These are phyloP conservation scores for Emmonsiellopsis sp. DNA, from an alignment of 2,329 filamentous ascomycete genomes.

Conservation along the genomic window DNA sequence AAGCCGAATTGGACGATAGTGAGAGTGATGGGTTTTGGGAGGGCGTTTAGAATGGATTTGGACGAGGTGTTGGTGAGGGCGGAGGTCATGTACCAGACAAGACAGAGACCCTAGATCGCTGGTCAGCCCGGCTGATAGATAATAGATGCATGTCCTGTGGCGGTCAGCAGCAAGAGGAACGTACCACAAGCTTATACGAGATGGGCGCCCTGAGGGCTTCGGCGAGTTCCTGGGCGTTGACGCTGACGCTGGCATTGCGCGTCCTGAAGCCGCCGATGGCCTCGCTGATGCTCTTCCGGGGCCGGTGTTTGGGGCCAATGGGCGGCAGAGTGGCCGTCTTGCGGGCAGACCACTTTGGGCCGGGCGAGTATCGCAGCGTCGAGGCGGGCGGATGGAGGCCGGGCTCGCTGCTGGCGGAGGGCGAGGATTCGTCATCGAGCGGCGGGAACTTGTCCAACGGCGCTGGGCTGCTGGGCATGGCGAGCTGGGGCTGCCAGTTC, in stretches of 20 bases:
- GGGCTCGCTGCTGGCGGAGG: conserved; percentile 15
- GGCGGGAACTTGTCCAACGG: conserved; percentile 36
- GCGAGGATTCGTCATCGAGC: conserved; percentile 31
- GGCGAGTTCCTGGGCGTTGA: conserved; percentile 88
- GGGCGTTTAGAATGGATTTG: conserved; percentile 88
- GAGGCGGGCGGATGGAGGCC: conserved; percentile 14
- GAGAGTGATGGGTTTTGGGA: conserved; percentile 82
- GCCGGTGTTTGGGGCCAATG: conserved; percentile 45
- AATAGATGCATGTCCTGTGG: not conserved
- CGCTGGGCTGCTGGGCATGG: conserved; percentile 6
- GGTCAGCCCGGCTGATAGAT: not conserved
- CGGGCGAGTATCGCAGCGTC: conserved; percentile 24
- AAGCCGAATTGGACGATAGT: conserved; percentile 91
- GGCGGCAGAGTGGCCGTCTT: conserved; percentile 42
- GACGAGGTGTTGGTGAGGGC: conserved; percentile 96
- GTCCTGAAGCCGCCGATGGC: conserved; percentile 76
- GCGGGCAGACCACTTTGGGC: conserved; percentile 54
- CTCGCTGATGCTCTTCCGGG: conserved; percentile 82
- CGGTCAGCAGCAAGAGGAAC: not conserved
- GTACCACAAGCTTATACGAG: conserved; percentile 75
- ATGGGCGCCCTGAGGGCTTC: conserved; percentile 84
- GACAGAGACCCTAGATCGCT: conserved; percentile 62
- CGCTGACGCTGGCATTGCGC: conserved; percentile 75
- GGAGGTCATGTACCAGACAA: conserved; percentile 90
- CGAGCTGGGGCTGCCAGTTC: conserved; percentile 23